phyloP scores from a whole-genome alignment of 305 asterid genomes.

The Fraxinus greggii region DNA sequence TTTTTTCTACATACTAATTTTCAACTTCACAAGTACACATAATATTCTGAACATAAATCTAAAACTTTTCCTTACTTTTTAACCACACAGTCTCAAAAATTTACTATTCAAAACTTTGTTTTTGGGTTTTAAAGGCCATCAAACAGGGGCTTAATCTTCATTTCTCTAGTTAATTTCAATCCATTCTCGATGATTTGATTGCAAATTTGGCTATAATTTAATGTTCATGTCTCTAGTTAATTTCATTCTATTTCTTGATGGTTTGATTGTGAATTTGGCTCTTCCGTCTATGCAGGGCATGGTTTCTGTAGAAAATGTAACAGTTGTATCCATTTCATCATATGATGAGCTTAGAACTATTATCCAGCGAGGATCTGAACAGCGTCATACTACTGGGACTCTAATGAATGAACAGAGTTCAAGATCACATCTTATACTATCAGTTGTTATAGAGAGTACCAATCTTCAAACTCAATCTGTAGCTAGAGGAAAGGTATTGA shows the following conservation, averaged over 20 bases:
- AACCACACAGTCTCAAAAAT: no score
- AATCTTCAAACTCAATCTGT: constrained; percentile 91
- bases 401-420: constrained; percentile 93
- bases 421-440: constrained; percentile 90
- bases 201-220: not conserved
- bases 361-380: constrained; percentile 77
- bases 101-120: no score
- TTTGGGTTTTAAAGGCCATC: no score
- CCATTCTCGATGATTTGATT: not conserved
- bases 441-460: constrained; percentile 80
- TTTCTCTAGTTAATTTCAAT: no score
- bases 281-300: constrained; percentile 54
- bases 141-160: no score
- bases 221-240: not conserved
- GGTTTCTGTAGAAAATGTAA: constrained; percentile 85
- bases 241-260: not conserved
- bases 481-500: constrained; percentile 86
- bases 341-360: constrained; percentile 62
- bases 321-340: constrained; percentile 65
- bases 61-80: no score
- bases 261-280: constrained; percentile 13
- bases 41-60: no score
- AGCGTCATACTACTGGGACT: constrained; percentile 87
- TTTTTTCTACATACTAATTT: no score
- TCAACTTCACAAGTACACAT: no score